Conservation (phyloP, 2,329 filamentous ascomycete genomes). For the Fusarium stilboides region DNA sequence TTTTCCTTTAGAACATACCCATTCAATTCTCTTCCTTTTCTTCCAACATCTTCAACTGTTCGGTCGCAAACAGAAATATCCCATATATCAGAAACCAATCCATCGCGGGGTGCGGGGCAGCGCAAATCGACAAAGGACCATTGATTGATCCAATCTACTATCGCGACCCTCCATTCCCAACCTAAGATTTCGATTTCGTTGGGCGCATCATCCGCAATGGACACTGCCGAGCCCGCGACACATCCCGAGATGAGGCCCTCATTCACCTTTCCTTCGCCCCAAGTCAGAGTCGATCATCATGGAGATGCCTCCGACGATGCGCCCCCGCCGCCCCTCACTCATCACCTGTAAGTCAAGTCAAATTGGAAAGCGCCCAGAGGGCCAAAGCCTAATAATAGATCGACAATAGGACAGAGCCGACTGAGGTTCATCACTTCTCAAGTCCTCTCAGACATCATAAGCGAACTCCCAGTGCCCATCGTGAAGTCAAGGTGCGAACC, state of each 20-base stretch:
- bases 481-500: constrained; percentile 67
- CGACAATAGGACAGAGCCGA: constrained; percentile 60
- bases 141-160: background rate
- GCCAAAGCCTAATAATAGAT: constrained; percentile 12
- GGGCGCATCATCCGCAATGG: constrained; percentile 39
- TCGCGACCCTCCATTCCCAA: background rate
- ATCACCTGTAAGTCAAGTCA: constrained; percentile 60
- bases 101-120: constrained; percentile 46
- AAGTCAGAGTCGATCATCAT: constrained; percentile 51
- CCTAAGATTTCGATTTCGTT: background rate
- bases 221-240: constrained; percentile 33
- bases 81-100: constrained; percentile 1
- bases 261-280: constrained; percentile 51
- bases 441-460: constrained; percentile 72
- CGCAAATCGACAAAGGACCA: constrained; percentile 18
- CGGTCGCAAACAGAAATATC: background rate
- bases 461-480: constrained; percentile 70
- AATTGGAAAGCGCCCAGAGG: constrained; percentile 5
- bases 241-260: constrained; percentile 40
- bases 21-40: background rate
- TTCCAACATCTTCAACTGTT: background rate
- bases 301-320: constrained; percentile 48
- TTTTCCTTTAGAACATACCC: background rate
- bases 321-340: constrained; percentile 53
- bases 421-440: constrained; percentile 58